Base-by-base conservation (phyloP, 257 asterid genomes). In the Ajuga chamaepitys region DNA sequence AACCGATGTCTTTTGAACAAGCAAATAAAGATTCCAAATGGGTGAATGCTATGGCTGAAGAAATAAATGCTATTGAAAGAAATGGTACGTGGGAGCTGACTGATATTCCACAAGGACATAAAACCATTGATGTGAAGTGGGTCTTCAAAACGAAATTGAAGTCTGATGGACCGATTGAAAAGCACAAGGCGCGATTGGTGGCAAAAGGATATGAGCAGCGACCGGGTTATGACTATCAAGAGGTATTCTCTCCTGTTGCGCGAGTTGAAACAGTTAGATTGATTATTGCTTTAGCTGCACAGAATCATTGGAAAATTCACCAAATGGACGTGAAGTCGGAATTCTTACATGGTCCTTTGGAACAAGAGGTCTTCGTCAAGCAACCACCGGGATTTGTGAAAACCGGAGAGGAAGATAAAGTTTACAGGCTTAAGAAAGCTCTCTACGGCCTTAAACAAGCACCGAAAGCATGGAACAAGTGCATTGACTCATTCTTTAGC, bases 371-470 rank as follows among this genome's bases (percentile, higher is more conserved):
- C n/a, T n/a, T n/a, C n/a, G n/a, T n/a, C n/a, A n/a, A n/a, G n/a
- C n/a, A n/a, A n/a, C n/a, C n/a, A n/a, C 14, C 34, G 0, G 60
- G 70, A 0, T 51, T 57, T 44, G 3, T 40, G 8, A 16, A 37
- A 10, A 34, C 38, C 6, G 51, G 13, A 10, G 14, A 20, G 24
- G 66, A 48, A n/a, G 46, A 30, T 1, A 58, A 73, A n/a, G n/a
- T n/a, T n/a, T n/a, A n/a, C n/a, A 13, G 53, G 20, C n/a, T 20
- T 3, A 38, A 66, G 30, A 73, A 51, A 21, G 35, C 55, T 0
- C 6, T 72, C 0, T 64, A 71, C n/a, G 61, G 62, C 5, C 47
- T 71, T 0, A 72, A 72, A 14, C 77, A 65, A 26, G 50, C 68
- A 3, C 55, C 77, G 6, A 7, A 72, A 4, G 75, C 72, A 2